Evolutionary conservation across 345 rosid species (phyloP).

Genomic region (Euphorbia peplus): DNA sequence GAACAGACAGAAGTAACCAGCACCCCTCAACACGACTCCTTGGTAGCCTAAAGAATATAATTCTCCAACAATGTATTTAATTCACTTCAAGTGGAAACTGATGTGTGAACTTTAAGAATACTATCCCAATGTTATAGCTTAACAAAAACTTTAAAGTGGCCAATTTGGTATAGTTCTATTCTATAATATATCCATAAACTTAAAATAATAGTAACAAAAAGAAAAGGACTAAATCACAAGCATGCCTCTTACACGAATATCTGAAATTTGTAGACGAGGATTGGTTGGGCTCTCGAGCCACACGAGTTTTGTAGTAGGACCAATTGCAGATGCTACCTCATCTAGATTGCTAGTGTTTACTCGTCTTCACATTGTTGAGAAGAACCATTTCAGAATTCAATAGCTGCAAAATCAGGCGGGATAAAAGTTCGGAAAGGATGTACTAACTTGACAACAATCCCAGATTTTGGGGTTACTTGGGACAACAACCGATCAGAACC

Average conservation of each 20-base stretch:
- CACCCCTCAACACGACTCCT: too few species aligned
- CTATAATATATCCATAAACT: too few species aligned
- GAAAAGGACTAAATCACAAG: background rate
- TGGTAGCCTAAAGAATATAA: background rate
- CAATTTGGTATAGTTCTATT: conserved; percentile 1
- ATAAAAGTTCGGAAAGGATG: conserved; percentile 1
- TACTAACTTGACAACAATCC: conserved; percentile 78
- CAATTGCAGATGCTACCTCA: conserved; percentile 76
- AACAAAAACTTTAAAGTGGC: background rate
- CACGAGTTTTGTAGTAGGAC: conserved; percentile 78
- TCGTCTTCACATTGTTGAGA: conserved; percentile 49
- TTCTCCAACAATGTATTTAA: background rate
- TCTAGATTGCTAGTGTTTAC: conserved; percentile 64
- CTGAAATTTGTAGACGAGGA: conserved; percentile 80
- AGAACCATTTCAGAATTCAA: conserved; percentile 18
- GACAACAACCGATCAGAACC: conserved; percentile 90
- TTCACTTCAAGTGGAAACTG: background rate
- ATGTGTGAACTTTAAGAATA: background rate
- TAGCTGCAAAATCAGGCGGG: background rate
- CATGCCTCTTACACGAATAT: conserved; percentile 53
- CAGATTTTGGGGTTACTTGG: conserved; percentile 73
- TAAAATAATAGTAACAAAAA: background rate
- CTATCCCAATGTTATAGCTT: background rate
- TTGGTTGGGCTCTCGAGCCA: conserved; percentile 95
- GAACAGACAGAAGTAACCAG: background rate